Base-by-base conservation (phyloP, 2,329 filamentous ascomycete genomes). In the Sphaceloma murrayae region DNA sequence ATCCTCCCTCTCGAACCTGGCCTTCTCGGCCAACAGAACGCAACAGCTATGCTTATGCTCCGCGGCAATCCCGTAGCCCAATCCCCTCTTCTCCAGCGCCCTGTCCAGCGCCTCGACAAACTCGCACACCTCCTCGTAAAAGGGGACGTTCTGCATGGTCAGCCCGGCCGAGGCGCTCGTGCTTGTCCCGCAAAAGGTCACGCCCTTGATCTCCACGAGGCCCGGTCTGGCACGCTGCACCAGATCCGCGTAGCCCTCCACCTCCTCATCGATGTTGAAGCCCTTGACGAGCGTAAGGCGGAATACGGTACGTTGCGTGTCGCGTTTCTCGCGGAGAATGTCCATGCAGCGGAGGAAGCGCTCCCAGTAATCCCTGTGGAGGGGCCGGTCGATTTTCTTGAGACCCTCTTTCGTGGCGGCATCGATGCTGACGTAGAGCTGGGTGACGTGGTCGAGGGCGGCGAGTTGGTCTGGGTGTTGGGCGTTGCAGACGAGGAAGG, bases 291-390 rank as follows among this genome's bases (percentile, higher is more conserved):
- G 78, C 0, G 89, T 96, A 3, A 96, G 74, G 1, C 91, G 80
- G 70, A 94, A 96, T 3, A 96, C 91, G 4, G 91, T 96, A 45
- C 89, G 80, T 60, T 95, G 89, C 45, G 80, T 74, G 67, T 85
- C 82, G 30, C 89, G 77, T 63, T 85, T 83, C 61, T 84, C 82
- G 11, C 84, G 77, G 16, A 96, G 68, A 50, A 98, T 94, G 48
- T 93, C 86, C 24, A 96, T 74, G 58, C 91, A 96, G 22, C 82
- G 74, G 58, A 85, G 79, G 73, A 96, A 95, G 4, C 91, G 80
- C 65, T 95, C 88, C 91, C 89, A 96, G 65, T 94, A 98, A 65
- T 96, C 89, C 40, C 91, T 78, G 65, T 96, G 88, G 3, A 98
- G 74, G 0, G 89, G 91, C 0, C 89, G 73, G 62, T 96, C 89